Percentiles rank a stretch among this genome's conserved stretches.
phyloP scores from a whole-genome alignment of 306 rosid species.

The Cajanus cajan region DNA sequence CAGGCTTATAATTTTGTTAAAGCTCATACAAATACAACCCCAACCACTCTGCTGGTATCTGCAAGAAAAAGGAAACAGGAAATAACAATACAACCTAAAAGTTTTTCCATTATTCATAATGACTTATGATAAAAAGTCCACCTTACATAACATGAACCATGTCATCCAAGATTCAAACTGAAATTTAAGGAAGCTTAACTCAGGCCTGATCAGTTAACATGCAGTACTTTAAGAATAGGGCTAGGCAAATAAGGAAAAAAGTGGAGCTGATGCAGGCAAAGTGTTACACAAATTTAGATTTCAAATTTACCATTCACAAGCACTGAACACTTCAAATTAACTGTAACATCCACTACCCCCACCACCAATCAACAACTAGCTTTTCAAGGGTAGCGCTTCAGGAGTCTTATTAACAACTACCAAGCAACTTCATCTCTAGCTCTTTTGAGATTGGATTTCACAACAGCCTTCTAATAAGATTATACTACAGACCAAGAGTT shows the following conservation, averaged over 20 bases:
- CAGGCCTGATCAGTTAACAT: neutral
- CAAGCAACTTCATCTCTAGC: slow-evolving; percentile 35
- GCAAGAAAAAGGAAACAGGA: neutral
- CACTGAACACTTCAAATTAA: slow-evolving; percentile 31
- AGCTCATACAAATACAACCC: neutral
- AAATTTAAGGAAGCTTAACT: slow-evolving; percentile 5
- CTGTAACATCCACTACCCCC: slow-evolving; percentile 36
- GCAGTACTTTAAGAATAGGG: neutral
- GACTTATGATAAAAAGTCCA: neutral
- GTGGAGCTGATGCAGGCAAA: neutral
- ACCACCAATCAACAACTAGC: slow-evolving; percentile 33
- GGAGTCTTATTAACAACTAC: slow-evolving; percentile 29
- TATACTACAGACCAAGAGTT: slow-evolving; percentile 32
- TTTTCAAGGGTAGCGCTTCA: slow-evolving; percentile 26
- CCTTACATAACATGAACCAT: slow-evolving; percentile 6
- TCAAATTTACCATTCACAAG: slow-evolving; percentile 35
- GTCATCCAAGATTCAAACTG: neutral
- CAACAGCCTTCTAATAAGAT: slow-evolving; percentile 35
- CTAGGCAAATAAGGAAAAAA: neutral
- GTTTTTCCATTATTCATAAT: neutral
- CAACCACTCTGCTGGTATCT: neutral
- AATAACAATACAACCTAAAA: neutral
- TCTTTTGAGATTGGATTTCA: slow-evolving; percentile 25
- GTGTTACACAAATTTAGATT: slow-evolving; percentile 9
- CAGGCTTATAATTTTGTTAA: neutral